Conservation (phyloP, 1,139 yeast genomes). For the Candida sp. region DNA sequence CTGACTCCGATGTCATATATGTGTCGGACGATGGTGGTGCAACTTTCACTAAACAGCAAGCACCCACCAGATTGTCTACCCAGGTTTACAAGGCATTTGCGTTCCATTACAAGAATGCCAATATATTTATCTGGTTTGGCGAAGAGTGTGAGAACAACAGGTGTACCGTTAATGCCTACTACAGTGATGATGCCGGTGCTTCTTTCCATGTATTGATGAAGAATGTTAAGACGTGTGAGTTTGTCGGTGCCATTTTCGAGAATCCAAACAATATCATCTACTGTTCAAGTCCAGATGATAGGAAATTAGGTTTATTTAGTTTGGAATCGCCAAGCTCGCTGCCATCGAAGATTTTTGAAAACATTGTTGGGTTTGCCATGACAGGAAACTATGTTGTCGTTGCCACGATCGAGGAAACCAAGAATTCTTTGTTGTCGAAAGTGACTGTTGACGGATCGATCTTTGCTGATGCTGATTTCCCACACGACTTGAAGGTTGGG, state of each 20-base stretch:
- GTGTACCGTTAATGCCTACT: slow-evolving; percentile 63
- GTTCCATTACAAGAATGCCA: slow-evolving; percentile 59
- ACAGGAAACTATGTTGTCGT: slow-evolving; percentile 69
- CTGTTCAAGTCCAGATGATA: slow-evolving; percentile 51
- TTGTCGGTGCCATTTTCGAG: slow-evolving; percentile 58
- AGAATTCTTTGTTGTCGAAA: slow-evolving; percentile 57
- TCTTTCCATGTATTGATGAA: slow-evolving; percentile 57
- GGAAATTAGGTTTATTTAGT: slow-evolving; percentile 25
- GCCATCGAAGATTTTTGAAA: slow-evolving; percentile 26
- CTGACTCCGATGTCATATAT: slow-evolving; percentile 54
- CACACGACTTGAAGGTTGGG: slow-evolving; percentile 64
- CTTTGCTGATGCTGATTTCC: slow-evolving; percentile 84
- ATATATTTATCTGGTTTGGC: slow-evolving; percentile 75
- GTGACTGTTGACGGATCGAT: slow-evolving; percentile 83
- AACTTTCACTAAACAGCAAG: slow-evolving; percentile 43
- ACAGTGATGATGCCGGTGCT: slow-evolving; percentile 68
- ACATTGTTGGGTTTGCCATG: slow-evolving; percentile 44
- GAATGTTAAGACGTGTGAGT: slow-evolving; percentile 66
- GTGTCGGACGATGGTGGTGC: slow-evolving; percentile 73
- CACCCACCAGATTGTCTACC: slow-evolving; percentile 53
- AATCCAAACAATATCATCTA: slow-evolving; percentile 56
- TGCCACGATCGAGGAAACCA: slow-evolving; percentile 65
- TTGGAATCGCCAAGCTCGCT: slow-evolving; percentile 31
- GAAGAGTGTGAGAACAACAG: slow-evolving; percentile 54
- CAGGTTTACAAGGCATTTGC: slow-evolving; percentile 44